These are phyloP conservation scores for Rhodamnia argentea DNA, from an alignment of 345 rosid species.

Conservation along the genomic window DNA sequence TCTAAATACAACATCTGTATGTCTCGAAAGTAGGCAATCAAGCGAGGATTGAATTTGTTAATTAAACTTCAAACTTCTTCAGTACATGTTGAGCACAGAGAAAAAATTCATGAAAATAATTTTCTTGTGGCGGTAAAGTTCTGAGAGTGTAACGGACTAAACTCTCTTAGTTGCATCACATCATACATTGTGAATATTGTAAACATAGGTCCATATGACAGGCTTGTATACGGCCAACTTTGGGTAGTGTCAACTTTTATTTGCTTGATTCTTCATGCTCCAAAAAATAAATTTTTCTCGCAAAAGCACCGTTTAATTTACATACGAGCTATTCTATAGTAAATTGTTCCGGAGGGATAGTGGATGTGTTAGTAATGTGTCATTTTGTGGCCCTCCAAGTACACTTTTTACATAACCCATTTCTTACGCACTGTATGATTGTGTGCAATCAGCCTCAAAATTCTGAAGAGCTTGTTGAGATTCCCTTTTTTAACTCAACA, in stretches of 20 bases:
- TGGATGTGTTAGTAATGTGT: background rate
- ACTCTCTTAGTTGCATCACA: background rate
- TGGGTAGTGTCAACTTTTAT: background rate
- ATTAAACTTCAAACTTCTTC: background rate
- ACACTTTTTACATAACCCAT: background rate
- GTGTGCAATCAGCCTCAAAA: background rate
- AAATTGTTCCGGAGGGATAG: background rate
- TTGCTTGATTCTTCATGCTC: background rate
- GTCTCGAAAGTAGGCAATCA: background rate
- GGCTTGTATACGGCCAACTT: background rate
- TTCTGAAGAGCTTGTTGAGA: background rate
- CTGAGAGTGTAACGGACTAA: background rate
- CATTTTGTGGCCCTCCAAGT: background rate
- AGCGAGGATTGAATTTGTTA: background rate
- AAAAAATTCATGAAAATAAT: background rate
- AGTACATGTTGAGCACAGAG: background rate
- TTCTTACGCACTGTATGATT: background rate
- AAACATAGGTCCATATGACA: background rate
- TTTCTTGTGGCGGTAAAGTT: background rate
- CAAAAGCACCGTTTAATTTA: background rate
- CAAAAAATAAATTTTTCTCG: background rate
- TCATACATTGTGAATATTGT: background rate
- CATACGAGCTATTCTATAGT: background rate
- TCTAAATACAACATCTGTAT: background rate
- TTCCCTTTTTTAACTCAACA: background rate